Evolutionary conservation across 768 basidiomycete genomes (phyloP), one percentile per base, ranked within the genome.

Genomic region (Phlebiopsis flavidoalba): DNA sequence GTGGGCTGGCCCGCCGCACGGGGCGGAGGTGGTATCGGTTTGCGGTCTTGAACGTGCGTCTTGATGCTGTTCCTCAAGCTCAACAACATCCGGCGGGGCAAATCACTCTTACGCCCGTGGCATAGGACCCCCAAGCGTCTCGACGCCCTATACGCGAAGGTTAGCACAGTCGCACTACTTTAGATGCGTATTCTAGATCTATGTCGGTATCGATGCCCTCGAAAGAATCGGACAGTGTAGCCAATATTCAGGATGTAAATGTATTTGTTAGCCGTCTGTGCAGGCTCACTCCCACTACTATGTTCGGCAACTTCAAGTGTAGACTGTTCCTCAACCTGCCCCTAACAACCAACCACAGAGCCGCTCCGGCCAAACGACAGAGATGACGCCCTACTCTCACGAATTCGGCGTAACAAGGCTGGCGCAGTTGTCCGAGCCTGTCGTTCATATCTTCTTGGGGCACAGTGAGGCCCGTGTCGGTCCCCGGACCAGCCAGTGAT

Each of bases 11-110:
- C 84, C 95, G 0, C 95, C 97, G 15, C 97, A 99, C 74, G 97
- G n/a, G n/a, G 93, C 52, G 97, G 96, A 66, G 96, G 95, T 63
- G 96, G 96, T 62, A 94, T 98, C 66, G 95, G n/a, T n/a, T n/a
- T n/a, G n/a, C n/a, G n/a, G 93, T 57, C 80, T 95, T 62, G 95
- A 97, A 75, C 90, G n/a, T n/a, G 94, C 58, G 95, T 99, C 55
- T 75, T 98, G 70, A 98, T 98, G 95, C 78, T 99, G 65, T 99
- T 95, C 85, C 78, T 99, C 73, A 95, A 96, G 77, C 81, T 99
- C 64, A 91, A 90, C 78, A 97, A 98, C 79, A 95, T 98, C 69
- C 82, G 96, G 54, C 80, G n/a, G n/a, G n/a, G 93, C 53, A 95
- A 93, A 24, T 91, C 91, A 24, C 71, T 98, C 70, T 98, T 98